A percentile compares a stretch with the other conserved stretches of the same genome.
phyloP scores from a whole-genome alignment of 352 stramenopile species.

The Aphanomyces invadans region DNA sequence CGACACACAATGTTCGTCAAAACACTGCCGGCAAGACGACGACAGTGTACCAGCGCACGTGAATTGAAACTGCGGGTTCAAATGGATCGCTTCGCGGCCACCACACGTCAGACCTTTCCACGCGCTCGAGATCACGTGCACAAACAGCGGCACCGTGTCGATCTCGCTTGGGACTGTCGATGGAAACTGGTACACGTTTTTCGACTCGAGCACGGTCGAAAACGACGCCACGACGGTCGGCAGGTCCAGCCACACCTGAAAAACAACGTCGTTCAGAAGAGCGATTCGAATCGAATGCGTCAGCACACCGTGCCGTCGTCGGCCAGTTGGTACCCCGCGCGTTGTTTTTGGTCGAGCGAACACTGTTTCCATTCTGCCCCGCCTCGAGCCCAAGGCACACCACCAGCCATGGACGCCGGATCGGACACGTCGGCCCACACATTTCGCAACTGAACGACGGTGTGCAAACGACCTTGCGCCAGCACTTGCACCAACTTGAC shows the following conservation, averaged over 20 bases:
- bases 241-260: constrained; percentile 73
- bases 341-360: constrained; percentile 63
- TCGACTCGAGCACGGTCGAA: constrained; percentile 61
- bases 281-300: too few relatives aligned
- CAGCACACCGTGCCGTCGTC: constrained; percentile 61
- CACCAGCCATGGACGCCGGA: constrained; percentile 58
- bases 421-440: constrained; percentile 63
- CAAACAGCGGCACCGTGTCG: constrained; percentile 40
- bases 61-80: constrained; percentile 81
- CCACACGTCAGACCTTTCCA: constrained; percentile 78
- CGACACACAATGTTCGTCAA: background rate
- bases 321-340: constrained; percentile 69
- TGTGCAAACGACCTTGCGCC: constrained; percentile 43
- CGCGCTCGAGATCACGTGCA: constrained; percentile 65
- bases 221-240: constrained; percentile 73
- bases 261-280: too few relatives aligned
- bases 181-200: constrained; percentile 78
- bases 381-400: constrained; percentile 56
- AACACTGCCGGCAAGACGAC: background rate
- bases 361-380: constrained; percentile 66
- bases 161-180: constrained; percentile 54
- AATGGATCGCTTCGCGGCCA: constrained; percentile 68
- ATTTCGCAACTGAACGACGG: constrained; percentile 71
- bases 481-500: constrained; percentile 68
- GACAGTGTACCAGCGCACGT: constrained; percentile 33